A percentile compares a stretch with the other conserved stretches of the same genome.
phyloP scores from a whole-genome alignment of 2,329 filamentous ascomycete genomes.

The Phyllosticta paracitricarpa region DNA sequence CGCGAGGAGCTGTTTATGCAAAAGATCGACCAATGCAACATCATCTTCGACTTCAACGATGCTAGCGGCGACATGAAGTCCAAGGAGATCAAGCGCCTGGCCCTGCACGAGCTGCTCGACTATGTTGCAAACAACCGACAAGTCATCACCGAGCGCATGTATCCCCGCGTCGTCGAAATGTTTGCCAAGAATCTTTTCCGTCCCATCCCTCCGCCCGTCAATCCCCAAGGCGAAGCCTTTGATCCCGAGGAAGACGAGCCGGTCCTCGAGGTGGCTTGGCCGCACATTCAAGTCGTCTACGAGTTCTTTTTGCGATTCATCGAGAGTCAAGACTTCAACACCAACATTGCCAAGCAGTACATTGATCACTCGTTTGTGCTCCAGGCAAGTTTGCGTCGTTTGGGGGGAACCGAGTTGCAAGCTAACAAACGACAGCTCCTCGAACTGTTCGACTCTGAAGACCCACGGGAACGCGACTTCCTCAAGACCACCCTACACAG shows the following conservation, averaged over 20 bases:
- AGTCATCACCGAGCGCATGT: slow-evolving; percentile 98
- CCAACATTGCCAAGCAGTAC: slow-evolving; percentile 96
- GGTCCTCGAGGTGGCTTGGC: slow-evolving; percentile 96
- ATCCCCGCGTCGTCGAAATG: slow-evolving; percentile 96
- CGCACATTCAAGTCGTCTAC: slow-evolving; percentile 98
- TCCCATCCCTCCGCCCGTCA: slow-evolving; percentile 92
- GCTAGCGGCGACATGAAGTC: slow-evolving; percentile 98
- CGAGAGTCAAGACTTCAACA: slow-evolving; percentile 99
- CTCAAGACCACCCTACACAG: slow-evolving; percentile 95
- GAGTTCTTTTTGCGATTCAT: slow-evolving; percentile 99
- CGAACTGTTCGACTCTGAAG: slow-evolving; percentile 97
- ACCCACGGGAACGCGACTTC: slow-evolving; percentile 92
- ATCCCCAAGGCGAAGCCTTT: slow-evolving; percentile 95
- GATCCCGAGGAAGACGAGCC: slow-evolving; percentile 98
- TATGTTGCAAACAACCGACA: slow-evolving; percentile 98
- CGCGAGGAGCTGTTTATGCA: slow-evolving; percentile 98
- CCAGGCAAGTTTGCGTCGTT: slow-evolving; percentile 39
- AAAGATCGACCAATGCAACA: slow-evolving; percentile 99
- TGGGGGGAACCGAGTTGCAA: background rate
- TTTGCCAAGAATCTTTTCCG: slow-evolving; percentile 98
- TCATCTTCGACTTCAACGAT: slow-evolving; percentile 99
- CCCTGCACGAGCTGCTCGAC: slow-evolving; percentile 89
- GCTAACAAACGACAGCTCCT: slow-evolving; percentile 50
- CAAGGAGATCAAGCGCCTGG: slow-evolving; percentile 97
- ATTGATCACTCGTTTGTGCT: slow-evolving; percentile 98